Base-by-base conservation (phyloP, 495 filamentous ascomycete genomes). In the Penicillium egyptiacum region DNA sequence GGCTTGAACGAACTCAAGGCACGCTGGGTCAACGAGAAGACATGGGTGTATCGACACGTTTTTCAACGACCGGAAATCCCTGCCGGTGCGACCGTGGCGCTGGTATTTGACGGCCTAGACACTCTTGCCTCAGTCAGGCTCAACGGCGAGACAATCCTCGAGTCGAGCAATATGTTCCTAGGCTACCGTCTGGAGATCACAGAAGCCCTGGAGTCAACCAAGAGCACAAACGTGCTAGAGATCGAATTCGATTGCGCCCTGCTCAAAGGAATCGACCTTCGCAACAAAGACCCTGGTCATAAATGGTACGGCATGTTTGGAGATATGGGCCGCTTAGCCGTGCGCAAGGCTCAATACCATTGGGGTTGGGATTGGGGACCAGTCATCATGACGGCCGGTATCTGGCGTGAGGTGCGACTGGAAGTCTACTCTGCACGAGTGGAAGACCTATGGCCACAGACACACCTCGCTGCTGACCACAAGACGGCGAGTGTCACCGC, bases 311-410 rank as follows among this genome's bases (percentile, higher is more conserved):
- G 82, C 28, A 30, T 30, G 53, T 95, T 88, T 82, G 90, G 89
- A 8, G 89, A 92, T 56, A 82, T 75, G 25, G 85, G 87, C 19
- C 76, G 90, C 39, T 66, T 92, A 60, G 87, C 83, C 14, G 88
- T 90, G 12, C 78, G 88, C 59, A 96, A 92, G 66, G 86, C 88
- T 2, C 91, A 95, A 71, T 96, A 95, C 63, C 90, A 94, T 66
- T 94, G 92, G 88, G 91, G 91, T 31, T 96, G 91, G 91, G 91
- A 96, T 60, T 96, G 90, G 91, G 91, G 91, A 9, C 22, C 40
- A 8, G 7, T 28, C 2, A 28, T 26, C 5, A n/a, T n/a, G 43
- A 28, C 23, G n/a, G 7, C 40, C 22, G 40, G n/a, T 11, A 90
- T 90, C 19, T 42, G 40, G 40, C 40, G 17, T 4, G n/a, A 20